phyloP scores from a whole-genome alignment of 2,329 filamentous ascomycete genomes.

The Colletotrichum graminicola region DNA sequence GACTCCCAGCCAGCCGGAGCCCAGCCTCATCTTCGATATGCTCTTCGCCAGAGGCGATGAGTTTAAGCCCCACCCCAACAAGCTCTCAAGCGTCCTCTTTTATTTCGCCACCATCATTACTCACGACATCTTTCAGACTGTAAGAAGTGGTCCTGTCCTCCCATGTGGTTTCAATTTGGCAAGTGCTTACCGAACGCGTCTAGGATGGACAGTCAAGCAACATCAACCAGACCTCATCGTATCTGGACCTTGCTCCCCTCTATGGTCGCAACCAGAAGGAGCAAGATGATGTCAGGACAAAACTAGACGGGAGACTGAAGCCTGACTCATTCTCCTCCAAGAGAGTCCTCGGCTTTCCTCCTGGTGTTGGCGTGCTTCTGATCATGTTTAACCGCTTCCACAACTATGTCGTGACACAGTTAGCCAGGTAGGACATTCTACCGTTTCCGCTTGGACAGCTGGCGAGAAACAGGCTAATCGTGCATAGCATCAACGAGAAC shows the following conservation, averaged over 20 bases:
- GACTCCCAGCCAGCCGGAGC: slow-evolving; percentile 40
- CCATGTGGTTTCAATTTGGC: slow-evolving; percentile 30
- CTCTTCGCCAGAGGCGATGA: slow-evolving; percentile 40
- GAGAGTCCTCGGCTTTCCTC: slow-evolving; percentile 63
- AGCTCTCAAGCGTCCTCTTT: slow-evolving; percentile 60
- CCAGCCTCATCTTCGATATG: slow-evolving; percentile 43
- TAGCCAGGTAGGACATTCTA: slow-evolving; percentile 35
- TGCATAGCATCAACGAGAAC: slow-evolving; percentile 56
- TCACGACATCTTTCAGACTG: slow-evolving; percentile 61
- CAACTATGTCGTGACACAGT: slow-evolving; percentile 44
- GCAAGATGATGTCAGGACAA: slow-evolving; percentile 62
- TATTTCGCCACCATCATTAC: slow-evolving; percentile 65
- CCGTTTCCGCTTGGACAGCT: neutral
- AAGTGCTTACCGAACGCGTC: slow-evolving; percentile 8
- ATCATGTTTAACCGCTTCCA: slow-evolving; percentile 64
- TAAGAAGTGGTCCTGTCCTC: neutral
- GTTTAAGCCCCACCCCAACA: slow-evolving; percentile 51
- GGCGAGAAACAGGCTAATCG: slow-evolving; percentile 40
- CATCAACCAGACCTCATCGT: slow-evolving; percentile 56
- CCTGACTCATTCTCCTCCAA: slow-evolving; percentile 67
- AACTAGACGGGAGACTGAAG: slow-evolving; percentile 63
- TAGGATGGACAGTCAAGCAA: slow-evolving; percentile 48
- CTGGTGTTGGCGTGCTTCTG: slow-evolving; percentile 64
- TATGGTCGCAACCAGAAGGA: slow-evolving; percentile 65
- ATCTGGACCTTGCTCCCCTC: slow-evolving; percentile 62